These are phyloP conservation scores for Haplosporangium gracile DNA, from an alignment of 192 early-diverging fungal genomes.

Conservation along the genomic window DNA sequence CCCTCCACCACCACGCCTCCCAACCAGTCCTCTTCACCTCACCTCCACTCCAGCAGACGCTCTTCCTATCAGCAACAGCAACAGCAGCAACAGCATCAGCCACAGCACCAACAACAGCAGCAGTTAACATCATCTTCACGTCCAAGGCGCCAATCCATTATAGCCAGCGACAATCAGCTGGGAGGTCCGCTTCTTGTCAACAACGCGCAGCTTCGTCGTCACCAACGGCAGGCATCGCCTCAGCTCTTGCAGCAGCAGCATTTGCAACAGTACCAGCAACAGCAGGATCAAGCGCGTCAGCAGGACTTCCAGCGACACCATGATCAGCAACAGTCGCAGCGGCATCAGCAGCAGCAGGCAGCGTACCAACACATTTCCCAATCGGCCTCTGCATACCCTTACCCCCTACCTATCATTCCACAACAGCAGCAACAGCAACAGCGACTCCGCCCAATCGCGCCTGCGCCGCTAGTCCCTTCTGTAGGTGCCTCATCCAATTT, in stretches of 20 bases:
- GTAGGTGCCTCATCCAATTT: neutral
- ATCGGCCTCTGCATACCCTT: neutral
- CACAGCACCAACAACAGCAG: neutral
- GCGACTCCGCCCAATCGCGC: neutral
- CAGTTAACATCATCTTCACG: neutral
- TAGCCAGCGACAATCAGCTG: slow-evolving; percentile 23
- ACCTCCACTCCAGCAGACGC: too few relatives aligned
- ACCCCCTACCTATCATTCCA: neutral
- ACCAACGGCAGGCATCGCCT: neutral
- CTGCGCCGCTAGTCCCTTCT: neutral
- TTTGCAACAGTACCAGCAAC: slow-evolving; percentile 8
- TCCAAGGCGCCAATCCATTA: slow-evolving; percentile 12
- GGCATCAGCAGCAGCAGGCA: neutral
- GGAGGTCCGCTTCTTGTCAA: slow-evolving; percentile 24
- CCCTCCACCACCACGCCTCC: neutral
- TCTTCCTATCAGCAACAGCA: neutral
- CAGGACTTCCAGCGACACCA: neutral
- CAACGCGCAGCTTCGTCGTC: slow-evolving; percentile 6
- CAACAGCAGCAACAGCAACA: neutral
- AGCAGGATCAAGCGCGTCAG: neutral
- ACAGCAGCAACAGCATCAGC: slow-evolving; percentile 8
- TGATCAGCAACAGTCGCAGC: neutral
- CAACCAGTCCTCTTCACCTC: neutral
- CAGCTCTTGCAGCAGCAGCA: slow-evolving; percentile 8
- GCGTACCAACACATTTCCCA: neutral